Conservation (phyloP, 2,329 filamentous ascomycete genomes). For the Trichoderma lentiforme region DNA sequence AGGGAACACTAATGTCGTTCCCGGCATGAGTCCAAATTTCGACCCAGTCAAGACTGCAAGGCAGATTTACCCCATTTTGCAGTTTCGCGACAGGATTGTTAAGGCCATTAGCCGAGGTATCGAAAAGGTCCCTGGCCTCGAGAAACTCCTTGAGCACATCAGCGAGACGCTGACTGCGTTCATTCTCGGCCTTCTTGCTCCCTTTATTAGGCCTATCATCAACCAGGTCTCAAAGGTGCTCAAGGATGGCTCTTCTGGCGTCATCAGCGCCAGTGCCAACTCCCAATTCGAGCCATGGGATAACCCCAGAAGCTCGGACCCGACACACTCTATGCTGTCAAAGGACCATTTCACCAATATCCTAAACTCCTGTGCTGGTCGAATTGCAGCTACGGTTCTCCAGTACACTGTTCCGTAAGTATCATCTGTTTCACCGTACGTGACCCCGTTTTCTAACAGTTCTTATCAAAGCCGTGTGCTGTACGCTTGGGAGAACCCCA, state of each 20-base stretch:
- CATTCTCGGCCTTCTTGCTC: conserved; percentile 83
- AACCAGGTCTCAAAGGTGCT: conserved; percentile 78
- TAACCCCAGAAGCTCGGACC: conserved; percentile 69
- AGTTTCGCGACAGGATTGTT: conserved; percentile 92
- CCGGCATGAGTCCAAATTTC: conserved; percentile 71
- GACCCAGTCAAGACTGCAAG: conserved; percentile 73
- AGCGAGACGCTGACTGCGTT: conserved; percentile 91
- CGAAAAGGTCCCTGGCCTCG: conserved; percentile 86
- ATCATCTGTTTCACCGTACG: background rate
- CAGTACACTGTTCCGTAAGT: conserved; percentile 79
- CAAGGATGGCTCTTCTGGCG: conserved; percentile 76
- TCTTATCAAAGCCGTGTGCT: conserved; percentile 60
- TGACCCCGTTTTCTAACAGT: background rate
- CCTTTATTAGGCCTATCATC: conserved; percentile 90
- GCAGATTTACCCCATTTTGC: conserved; percentile 91
- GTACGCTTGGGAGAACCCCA: conserved; percentile 88
- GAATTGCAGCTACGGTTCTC: conserved; percentile 70
- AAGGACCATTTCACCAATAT: conserved; percentile 83
- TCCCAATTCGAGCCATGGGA: conserved; percentile 80
- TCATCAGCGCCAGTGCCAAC: conserved; percentile 65
- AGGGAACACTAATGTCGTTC: conserved; percentile 59
- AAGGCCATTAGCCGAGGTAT: conserved; percentile 81
- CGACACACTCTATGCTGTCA: conserved; percentile 77
- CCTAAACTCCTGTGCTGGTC: conserved; percentile 72
- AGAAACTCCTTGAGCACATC: conserved; percentile 88